Evolutionary conservation across 2,329 filamentous ascomycete species (phyloP), one percentile per base, ranked within the genome.

Genomic region (Xylariales sp.): DNA sequence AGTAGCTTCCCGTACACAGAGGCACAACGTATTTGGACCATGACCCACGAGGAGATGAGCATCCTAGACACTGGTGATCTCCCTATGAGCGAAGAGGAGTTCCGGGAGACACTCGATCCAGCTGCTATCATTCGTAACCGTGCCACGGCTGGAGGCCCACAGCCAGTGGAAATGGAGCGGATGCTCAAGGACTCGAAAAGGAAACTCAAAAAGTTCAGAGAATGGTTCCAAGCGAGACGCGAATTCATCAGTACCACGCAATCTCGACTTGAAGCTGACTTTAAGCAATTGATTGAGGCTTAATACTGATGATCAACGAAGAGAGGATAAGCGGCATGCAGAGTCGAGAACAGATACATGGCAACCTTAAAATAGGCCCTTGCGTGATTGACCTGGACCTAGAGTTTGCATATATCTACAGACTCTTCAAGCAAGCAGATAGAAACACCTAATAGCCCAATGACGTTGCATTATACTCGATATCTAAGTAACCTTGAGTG

Each of bases 121-220:
- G 38, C 29, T 4, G 29, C 38, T 15, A 31, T 40, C 14, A n/a
- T 40, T 22, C 38, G 21, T 4, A 40, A 40, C 28, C 25, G 38
- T 18, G 38, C 38, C 12, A 40, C 38, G 7, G 14, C 19, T 14
- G 38, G 38, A 14, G 38, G 38, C 12, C 38, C 38, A 9, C 38
- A 40, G 38, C 38, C 38, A 5, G 18, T 22, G n/a, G 38, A 40
- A 15, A 40, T 40, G 38, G 19, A 33, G 18, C 28, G 38, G 15
- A 33, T 40, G 38, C 28, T 40, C 3, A 27, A 32, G n/a, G 20
- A 40, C 1, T 28, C 38, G 9, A 28, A 15, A 14, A 22, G n/a
- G n/a, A 14, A 33, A 7, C 10, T 40, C 6, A 27, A 33, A 20
- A 15, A 22, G n/a, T n/a, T 32, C 20, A 32, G 29, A 9, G 29